Conservation (phyloP, 345 rosid genomes). For the Camelina hispida region DNA sequence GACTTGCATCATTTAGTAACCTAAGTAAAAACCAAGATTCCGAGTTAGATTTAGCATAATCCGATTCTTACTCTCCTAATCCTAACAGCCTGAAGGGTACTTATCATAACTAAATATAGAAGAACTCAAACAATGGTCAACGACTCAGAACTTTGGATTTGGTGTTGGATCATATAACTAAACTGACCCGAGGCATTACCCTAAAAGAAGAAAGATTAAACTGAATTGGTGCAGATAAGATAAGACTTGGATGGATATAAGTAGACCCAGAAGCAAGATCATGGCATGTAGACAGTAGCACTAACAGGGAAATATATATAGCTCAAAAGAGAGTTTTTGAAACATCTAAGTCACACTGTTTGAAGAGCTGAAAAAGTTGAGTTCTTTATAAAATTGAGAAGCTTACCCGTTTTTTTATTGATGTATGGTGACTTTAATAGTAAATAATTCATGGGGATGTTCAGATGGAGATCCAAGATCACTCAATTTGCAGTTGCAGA, state of each 20-base stretch:
- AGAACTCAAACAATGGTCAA: conserved; percentile 26
- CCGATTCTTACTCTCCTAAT: background rate
- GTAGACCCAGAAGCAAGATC: conserved; percentile 26
- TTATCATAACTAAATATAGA: background rate
- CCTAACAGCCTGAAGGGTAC: background rate
- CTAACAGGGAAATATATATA: background rate
- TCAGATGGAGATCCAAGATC: conserved; percentile 28
- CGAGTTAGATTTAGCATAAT: background rate
- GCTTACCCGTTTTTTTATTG: conserved; percentile 12
- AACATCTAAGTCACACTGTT: background rate
- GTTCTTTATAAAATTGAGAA: background rate
- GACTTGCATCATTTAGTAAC: conserved; percentile 8
- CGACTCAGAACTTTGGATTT: background rate
- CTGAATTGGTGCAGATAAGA: conserved; percentile 5
- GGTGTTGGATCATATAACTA: background rate
- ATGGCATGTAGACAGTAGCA: conserved; percentile 6
- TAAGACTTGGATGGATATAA: conserved; percentile 22
- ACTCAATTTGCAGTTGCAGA: background rate
- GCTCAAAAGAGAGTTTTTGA: background rate
- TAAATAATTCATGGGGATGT: background rate
- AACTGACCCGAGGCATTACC: background rate
- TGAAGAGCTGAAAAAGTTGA: conserved; percentile 11
- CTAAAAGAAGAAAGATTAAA: background rate
- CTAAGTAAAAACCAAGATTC: background rate
- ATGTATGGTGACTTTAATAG: background rate